Evolutionary conservation across 192 early-diverging fungal genomes (phyloP).

Genomic region (Physocladia obscura): DNA sequence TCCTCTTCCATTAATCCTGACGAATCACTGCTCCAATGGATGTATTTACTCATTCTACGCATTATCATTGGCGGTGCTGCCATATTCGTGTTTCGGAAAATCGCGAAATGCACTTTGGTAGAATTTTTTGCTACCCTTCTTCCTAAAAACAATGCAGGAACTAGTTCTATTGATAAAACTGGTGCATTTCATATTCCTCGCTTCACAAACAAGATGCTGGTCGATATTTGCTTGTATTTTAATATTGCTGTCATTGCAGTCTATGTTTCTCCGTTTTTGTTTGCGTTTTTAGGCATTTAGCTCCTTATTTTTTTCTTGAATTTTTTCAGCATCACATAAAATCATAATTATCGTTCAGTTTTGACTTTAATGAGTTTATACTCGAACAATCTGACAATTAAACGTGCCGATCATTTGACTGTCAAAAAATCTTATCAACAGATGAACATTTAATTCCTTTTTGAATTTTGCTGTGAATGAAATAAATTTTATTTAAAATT

Average conservation of each 20-base stretch:
- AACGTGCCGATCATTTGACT: no score
- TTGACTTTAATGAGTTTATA: no score
- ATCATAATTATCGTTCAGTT: no score
- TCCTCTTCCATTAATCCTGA: neutral
- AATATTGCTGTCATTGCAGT: constrained; percentile 39
- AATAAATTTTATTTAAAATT: no score
- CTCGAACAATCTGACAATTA: no score
- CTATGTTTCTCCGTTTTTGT: constrained; percentile 29
- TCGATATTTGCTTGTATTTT: constrained; percentile 35
- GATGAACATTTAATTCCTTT: no score
- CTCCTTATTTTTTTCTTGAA: no score
- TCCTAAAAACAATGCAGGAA: neutral
- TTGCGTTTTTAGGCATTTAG: constrained; percentile 7
- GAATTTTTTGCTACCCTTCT: neutral
- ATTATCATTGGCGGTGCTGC: neutral
- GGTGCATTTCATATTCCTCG: constrained; percentile 15
- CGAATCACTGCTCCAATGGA: neutral
- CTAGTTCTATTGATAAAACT: neutral
- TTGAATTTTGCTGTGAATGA: no score
- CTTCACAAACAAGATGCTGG: constrained; percentile 28
- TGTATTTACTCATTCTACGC: neutral
- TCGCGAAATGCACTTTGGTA: constrained; percentile 10
- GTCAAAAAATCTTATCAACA: no score
- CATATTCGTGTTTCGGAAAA: constrained; percentile 5
- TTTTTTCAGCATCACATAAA: no score